Evolutionary conservation across 176 grass and related monocot species (phyloP).

Genomic region (Zoysia pacifica): DNA sequence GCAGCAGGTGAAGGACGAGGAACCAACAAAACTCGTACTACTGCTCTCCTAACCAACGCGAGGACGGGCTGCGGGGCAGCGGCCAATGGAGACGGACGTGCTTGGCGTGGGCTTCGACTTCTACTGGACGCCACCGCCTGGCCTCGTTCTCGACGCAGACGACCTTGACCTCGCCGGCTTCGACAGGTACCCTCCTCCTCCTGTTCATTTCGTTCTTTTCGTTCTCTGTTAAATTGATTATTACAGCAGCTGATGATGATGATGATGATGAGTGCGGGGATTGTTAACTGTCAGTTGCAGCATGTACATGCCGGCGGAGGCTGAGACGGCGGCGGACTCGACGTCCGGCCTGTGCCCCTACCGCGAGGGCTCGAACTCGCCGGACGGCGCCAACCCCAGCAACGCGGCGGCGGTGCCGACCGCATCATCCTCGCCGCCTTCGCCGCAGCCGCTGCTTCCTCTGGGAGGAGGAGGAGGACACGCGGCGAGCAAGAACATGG

Average conservation of each 20-base stretch:
- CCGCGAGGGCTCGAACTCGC: constrained; percentile 45
- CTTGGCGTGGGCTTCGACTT: constrained; percentile 25
- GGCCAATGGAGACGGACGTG: constrained; percentile 21
- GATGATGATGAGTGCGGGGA: no score
- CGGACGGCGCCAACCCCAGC: constrained; percentile 34
- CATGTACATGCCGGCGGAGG: background rate
- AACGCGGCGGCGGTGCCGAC: background rate
- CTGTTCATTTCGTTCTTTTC: background rate
- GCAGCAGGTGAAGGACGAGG: background rate
- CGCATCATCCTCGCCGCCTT: background rate
- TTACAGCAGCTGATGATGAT: background rate
- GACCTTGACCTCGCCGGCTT: constrained; percentile 22
- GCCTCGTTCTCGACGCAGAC: background rate
- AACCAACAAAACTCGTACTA: background rate
- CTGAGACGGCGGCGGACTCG: no score
- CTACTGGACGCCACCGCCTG: constrained; percentile 50
- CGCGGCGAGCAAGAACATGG: constrained; percentile 37
- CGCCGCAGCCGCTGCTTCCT: background rate
- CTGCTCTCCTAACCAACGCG: no score
- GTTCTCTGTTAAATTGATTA: background rate
- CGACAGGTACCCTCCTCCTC: constrained; percentile 22
- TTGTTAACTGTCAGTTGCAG: no score
- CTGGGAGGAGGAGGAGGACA: background rate
- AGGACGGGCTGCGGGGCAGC: no score
- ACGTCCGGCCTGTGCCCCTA: background rate